Conservation (phyloP, 148 eudicot species). For the Bassia scoparia region DNA sequence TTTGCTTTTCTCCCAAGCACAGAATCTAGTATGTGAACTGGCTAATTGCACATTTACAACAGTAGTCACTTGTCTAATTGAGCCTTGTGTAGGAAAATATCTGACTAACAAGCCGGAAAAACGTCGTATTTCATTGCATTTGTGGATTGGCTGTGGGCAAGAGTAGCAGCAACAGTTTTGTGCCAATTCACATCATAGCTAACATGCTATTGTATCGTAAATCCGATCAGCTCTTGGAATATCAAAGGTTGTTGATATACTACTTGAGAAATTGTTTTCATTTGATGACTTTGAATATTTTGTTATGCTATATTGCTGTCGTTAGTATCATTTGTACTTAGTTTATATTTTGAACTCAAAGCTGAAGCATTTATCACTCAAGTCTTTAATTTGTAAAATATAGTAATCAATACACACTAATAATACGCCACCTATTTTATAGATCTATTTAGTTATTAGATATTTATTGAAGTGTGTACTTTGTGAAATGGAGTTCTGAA, state of each 20-base stretch:
- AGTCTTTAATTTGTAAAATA: not conserved
- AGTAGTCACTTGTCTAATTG: not conserved
- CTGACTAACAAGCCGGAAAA: slow-evolving; percentile 48
- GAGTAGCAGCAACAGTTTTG: slow-evolving; percentile 56
- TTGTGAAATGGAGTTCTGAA: not conserved
- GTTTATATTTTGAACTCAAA: no score
- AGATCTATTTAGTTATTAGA: not conserved
- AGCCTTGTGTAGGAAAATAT: slow-evolving; percentile 61
- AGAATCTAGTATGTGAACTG: not conserved
- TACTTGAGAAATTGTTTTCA: not conserved
- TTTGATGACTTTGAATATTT: no score
- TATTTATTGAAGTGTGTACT: not conserved
- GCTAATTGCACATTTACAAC: not conserved
- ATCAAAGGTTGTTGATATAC: no score
- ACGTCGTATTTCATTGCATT: slow-evolving; percentile 41
- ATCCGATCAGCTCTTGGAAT: slow-evolving; percentile 79
- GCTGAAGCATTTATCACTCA: not conserved
- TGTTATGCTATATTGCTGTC: not conserved
- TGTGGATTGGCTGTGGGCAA: slow-evolving; percentile 79
- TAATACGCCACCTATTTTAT: not conserved
- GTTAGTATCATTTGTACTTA: no score
- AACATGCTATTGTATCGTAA: slow-evolving; percentile 68
- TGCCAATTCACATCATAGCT: slow-evolving; percentile 78
- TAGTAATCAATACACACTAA: no score
- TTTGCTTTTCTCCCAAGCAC: not conserved